Conservation (phyloP, 306 rosid species). For the Dryas alaskensis region DNA sequence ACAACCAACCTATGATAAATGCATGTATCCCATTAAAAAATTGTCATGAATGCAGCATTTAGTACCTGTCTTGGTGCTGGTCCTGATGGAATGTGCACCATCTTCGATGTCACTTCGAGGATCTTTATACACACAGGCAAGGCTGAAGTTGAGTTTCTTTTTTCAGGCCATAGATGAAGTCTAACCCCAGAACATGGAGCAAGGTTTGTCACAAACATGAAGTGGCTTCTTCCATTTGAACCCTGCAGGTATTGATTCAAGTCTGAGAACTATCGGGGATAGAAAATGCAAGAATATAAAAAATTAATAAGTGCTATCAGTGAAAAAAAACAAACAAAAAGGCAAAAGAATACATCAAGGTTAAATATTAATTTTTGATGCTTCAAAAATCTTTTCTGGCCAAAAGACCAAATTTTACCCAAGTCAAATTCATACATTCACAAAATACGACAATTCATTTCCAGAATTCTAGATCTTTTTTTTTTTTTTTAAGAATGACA, state of each 20-base stretch:
- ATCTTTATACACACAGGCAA: conserved; percentile 60
- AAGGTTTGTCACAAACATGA: conserved; percentile 88
- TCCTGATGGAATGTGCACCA: conserved; percentile 95
- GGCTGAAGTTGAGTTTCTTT: conserved; percentile 56
- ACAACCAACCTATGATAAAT: conserved; percentile 4
- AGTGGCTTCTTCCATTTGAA: conserved; percentile 79
- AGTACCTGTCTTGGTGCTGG: conserved; percentile 95
- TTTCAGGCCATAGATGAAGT: conserved; percentile 94
- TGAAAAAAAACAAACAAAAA: conserved; percentile 6
- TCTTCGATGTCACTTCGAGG: conserved; percentile 83
- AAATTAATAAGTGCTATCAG: conserved; percentile 4
- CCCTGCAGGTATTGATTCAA: conserved; percentile 58
- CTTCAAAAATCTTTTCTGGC: not conserved
- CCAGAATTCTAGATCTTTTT: not conserved
- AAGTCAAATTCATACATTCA: not conserved
- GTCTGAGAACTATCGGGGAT: conserved; percentile 19
- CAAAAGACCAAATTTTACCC: conserved; percentile 1
- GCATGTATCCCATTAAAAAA: not conserved
- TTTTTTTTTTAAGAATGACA: not conserved
- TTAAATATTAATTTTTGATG: not conserved
- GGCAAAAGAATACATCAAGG: not conserved
- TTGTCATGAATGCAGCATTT: conserved; percentile 4
- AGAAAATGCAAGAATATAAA: conserved; percentile 21
- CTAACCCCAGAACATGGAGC: conserved; percentile 96
- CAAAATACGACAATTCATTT: not conserved